Evolutionary conservation across 108 stramenopile genomes (phyloP).

Genomic region (Discostella pseudostelligera): DNA sequence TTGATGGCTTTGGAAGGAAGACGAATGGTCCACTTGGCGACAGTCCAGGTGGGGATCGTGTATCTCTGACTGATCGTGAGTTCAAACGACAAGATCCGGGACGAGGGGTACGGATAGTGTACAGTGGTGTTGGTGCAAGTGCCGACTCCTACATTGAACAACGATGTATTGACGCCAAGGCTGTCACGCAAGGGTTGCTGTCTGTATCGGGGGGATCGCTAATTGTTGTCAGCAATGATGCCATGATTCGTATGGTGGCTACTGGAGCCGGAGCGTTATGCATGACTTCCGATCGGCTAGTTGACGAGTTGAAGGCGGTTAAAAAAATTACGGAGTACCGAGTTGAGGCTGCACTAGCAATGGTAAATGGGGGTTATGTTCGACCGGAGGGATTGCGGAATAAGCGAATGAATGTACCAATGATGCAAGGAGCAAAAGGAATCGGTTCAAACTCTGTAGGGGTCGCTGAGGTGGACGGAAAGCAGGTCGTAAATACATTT

Average conservation of each 20-base stretch:
- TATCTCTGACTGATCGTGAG: constrained; percentile 36
- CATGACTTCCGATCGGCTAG: constrained; percentile 72
- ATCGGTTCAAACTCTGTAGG: constrained; percentile 27
- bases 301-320: constrained; percentile 78
- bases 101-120: constrained; percentile 68
- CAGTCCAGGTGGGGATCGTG: constrained; percentile 41
- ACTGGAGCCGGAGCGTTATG: constrained; percentile 70
- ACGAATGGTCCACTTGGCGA: constrained; percentile 49
- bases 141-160: constrained; percentile 83
- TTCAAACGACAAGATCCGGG: constrained; percentile 44
- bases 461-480: constrained; percentile 35
- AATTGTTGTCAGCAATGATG: constrained; percentile 79
- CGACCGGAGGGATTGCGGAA: constrained; percentile 63
- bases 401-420: constrained; percentile 17
- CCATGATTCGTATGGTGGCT: constrained; percentile 74
- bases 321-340: constrained; percentile 67
- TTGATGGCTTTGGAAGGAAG: constrained; percentile 70
- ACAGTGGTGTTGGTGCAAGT: constrained; percentile 64
- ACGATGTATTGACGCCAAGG: constrained; percentile 68
- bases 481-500: constrained; percentile 37
- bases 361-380: constrained; percentile 61
- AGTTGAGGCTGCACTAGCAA: constrained; percentile 75
- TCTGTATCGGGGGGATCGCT: constrained; percentile 53
- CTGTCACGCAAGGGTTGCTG: constrained; percentile 60
- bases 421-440: constrained; percentile 39